Evolutionary conservation across 202 grass and related monocot species (phyloP).

Genomic region (Schoenoplectus triqueter): DNA sequence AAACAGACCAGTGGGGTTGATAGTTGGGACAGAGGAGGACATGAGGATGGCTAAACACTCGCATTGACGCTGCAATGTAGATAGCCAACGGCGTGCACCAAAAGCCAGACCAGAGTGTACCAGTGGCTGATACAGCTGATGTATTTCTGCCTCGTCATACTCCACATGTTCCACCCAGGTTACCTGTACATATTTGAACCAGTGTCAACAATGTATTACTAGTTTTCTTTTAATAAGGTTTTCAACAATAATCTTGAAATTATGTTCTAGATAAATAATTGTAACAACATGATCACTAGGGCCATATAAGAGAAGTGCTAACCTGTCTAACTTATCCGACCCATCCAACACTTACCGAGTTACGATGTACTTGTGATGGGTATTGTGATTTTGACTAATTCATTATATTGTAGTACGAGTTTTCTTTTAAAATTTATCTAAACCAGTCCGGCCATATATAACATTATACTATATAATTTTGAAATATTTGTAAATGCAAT

Average conservation of each 20-base stretch:
- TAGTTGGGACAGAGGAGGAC: slow-evolving; percentile 58
- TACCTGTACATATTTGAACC: slow-evolving; percentile 47
- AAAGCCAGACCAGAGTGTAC: slow-evolving; percentile 75
- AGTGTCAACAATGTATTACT: not conserved
- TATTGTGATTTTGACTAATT: too few species aligned
- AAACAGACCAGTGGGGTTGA: slow-evolving; percentile 55
- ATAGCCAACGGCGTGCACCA: slow-evolving; percentile 85
- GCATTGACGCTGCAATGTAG: slow-evolving; percentile 76
- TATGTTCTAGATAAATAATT: slow-evolving; percentile 7
- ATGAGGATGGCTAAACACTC: slow-evolving; percentile 84
- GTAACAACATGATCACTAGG: not conserved
- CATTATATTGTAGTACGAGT: too few species aligned
- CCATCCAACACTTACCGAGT: too few species aligned
- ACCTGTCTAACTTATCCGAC: too few species aligned
- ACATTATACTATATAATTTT: too few species aligned
- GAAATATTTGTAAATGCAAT: too few species aligned
- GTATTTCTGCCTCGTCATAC: slow-evolving; percentile 76
- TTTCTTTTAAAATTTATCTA: too few species aligned
- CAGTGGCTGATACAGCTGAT: slow-evolving; percentile 73
- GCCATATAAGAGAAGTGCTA: too few species aligned
- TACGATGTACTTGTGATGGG: too few species aligned
- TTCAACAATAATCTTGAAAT: not conserved
- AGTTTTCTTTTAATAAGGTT: not conserved
- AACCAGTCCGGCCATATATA: too few species aligned
- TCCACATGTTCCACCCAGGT: slow-evolving; percentile 96